Percentiles rank a stretch among this genome's conserved stretches.
phyloP scores from a whole-genome alignment of 306 rosid genomes.

The Fagus crenata region DNA sequence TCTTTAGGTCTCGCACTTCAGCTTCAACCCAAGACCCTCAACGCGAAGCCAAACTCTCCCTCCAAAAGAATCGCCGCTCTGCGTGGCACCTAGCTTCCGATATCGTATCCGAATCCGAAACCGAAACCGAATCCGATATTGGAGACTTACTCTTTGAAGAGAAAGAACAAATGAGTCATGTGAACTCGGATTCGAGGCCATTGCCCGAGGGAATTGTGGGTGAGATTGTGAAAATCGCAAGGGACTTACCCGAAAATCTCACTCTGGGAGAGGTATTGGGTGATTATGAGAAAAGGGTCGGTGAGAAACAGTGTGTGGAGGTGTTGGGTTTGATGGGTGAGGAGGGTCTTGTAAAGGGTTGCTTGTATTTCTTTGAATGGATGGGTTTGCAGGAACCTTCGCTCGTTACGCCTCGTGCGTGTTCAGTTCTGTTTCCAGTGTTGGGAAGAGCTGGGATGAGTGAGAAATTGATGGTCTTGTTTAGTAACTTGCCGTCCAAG shows the following conservation, averaged over 20 bases:
- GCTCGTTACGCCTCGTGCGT: conserved; percentile 61
- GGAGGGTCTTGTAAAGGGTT: conserved; percentile 48
- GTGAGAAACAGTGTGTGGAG: conserved; percentile 52
- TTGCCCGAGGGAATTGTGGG: conserved; percentile 46
- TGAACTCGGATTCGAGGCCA: conserved; percentile 14
- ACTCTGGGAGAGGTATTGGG: conserved; percentile 68
- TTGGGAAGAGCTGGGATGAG: conserved; percentile 81
- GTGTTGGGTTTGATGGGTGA: conserved; percentile 58
- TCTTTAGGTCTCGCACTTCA: conserved; percentile 48
- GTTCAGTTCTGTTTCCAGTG: conserved; percentile 65
- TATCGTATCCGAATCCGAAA: conserved; percentile 29
- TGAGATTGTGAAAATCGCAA: conserved; percentile 64
- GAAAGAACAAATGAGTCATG: conserved; percentile 20
- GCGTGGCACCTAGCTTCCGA: conserved; percentile 62
- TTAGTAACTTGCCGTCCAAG: conserved; percentile 52
- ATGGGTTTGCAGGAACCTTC: conserved; percentile 76
- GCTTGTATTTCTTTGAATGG: conserved; percentile 89
- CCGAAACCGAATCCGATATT: conserved; percentile 26
- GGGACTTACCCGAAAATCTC: conserved; percentile 52
- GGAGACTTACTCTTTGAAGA: conserved; percentile 16
- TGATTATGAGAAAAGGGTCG: conserved; percentile 54
- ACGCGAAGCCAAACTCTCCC: conserved; percentile 44
- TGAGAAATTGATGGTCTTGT: conserved; percentile 59
- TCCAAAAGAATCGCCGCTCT: conserved; percentile 50
- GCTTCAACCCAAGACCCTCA: conserved; percentile 52